A percentile compares a stretch with the other conserved stretches of the same genome.
These are phyloP conservation scores for Pisolithus marmoratus DNA, from an alignment of 768 basidiomycete genomes.

Conservation along the genomic window DNA sequence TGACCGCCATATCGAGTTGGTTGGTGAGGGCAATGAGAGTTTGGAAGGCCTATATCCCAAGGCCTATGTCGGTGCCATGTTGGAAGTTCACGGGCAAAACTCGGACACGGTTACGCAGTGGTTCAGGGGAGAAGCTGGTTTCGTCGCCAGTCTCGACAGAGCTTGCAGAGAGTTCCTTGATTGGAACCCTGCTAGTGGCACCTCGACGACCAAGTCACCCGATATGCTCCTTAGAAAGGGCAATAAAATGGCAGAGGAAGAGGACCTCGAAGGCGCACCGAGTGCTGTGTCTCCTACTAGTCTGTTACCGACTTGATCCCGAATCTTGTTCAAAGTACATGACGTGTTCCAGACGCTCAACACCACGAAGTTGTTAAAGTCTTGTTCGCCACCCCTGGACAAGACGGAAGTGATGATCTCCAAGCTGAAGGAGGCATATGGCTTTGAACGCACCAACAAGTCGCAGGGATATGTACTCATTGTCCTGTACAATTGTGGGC, in stretches of 20 bases:
- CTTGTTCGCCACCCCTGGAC: constrained; percentile 91
- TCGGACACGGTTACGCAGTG: constrained; percentile 81
- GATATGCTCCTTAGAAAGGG: constrained; percentile 88
- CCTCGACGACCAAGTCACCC: constrained; percentile 78
- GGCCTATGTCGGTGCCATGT: constrained; percentile 86
- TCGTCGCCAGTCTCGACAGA: constrained; percentile 89
- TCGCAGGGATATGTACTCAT: no score
- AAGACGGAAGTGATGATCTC: constrained; percentile 98
- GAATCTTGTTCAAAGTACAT: constrained; percentile 92
- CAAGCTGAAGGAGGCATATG: constrained; percentile 93
- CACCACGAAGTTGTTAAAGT: constrained; percentile 87
- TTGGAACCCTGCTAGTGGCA: constrained; percentile 81
- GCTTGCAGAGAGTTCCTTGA: constrained; percentile 96
- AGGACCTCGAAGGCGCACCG: constrained; percentile 84
- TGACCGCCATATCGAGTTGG: constrained; percentile 70
- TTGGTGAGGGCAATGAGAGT: constrained; percentile 46
- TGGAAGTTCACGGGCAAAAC: constrained; percentile 91
- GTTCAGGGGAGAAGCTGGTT: constrained; percentile 90
- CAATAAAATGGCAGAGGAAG: constrained; percentile 92
- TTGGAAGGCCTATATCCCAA: constrained; percentile 79
- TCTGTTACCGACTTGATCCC: not conserved
- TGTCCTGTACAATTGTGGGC: no score
- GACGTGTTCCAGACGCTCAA: constrained; percentile 99
- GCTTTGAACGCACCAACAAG: constrained; percentile 96
- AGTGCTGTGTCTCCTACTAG: constrained; percentile 68